These are phyloP conservation scores for Theileria annulata DNA, from an alignment of 169 alveolate species.

Conservation along the genomic window DNA sequence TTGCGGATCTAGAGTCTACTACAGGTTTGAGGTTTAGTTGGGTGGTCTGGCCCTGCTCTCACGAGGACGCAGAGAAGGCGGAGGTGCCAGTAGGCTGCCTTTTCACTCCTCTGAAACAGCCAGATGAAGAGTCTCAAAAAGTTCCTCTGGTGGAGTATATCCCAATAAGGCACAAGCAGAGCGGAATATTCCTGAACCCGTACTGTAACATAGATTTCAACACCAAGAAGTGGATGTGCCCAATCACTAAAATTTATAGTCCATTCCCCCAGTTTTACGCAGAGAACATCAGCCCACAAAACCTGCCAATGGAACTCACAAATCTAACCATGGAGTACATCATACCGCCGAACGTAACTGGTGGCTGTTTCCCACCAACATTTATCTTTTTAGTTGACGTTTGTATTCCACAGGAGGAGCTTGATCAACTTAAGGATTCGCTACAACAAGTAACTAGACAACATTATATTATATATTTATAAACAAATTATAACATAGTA, in stretches of 20 bases:
- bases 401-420: conserved; percentile 91
- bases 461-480: not conserved
- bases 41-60: conserved; percentile 97
- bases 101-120: conserved; percentile 88
- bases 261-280: conserved; percentile 96
- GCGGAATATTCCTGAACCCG: conserved; percentile 92
- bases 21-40: conserved; percentile 97
- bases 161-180: conserved; percentile 89
- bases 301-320: conserved; percentile 95
- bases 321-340: conserved; percentile 97
- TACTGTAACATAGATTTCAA: conserved; percentile 93
- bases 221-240: conserved; percentile 97
- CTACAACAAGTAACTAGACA: conserved; percentile 88
- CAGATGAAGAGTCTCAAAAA: conserved; percentile 80
- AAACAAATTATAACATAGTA: not conserved
- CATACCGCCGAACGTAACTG: conserved; percentile 82
- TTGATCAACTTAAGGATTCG: conserved; percentile 94
- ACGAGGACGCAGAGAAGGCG: conserved; percentile 90
- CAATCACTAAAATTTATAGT: conserved; percentile 91
- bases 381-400: conserved; percentile 95
- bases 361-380: conserved; percentile 86
- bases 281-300: conserved; percentile 89
- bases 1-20: conserved; percentile 76
- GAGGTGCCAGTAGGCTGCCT: conserved; percentile 96
- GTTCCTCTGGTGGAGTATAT: conserved; percentile 91